phyloP scores from a whole-genome alignment of 495 filamentous ascomycete species.

The Podospora anserina region DNA sequence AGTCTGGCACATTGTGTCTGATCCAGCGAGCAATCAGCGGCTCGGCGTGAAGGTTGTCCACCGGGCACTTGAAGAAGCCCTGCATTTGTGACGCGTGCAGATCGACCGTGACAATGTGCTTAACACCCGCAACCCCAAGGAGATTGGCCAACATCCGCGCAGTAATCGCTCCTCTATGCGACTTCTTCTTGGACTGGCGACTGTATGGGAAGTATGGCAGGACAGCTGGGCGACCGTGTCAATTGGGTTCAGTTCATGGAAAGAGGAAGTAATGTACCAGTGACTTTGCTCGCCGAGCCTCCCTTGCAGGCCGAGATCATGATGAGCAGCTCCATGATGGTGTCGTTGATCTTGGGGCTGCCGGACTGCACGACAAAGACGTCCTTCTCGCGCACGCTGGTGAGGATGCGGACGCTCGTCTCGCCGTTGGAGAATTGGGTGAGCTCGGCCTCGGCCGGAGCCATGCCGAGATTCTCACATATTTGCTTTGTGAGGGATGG shows the following conservation, averaged over 20 bases:
- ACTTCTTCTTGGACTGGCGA: constrained; percentile 98
- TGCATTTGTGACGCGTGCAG: constrained; percentile 98
- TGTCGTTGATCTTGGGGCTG: constrained; percentile 95
- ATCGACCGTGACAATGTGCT: constrained; percentile 97
- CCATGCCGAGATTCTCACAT: constrained; percentile 59
- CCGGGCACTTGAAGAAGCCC: constrained; percentile 96
- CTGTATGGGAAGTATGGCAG: constrained; percentile 99
- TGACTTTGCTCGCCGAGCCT: constrained; percentile 95
- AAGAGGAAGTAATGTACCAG: constrained; percentile 58
- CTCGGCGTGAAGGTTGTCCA: constrained; percentile 96
- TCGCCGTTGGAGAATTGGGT: constrained; percentile 73
- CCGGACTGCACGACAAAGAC: constrained; percentile 98
- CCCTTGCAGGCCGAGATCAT: constrained; percentile 99
- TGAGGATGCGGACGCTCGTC: constrained; percentile 90
- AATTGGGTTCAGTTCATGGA: constrained; percentile 19
- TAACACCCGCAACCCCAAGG: constrained; percentile 85
- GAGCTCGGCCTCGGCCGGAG: constrained; percentile 54
- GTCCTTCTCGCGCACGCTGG: constrained; percentile 94
- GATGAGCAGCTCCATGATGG: constrained; percentile 96
- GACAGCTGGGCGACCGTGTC: constrained; percentile 60
- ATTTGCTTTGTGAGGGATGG: constrained; percentile 55
- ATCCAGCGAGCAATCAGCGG: constrained; percentile 97
- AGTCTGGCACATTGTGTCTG: constrained; percentile 75
- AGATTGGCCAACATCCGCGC: constrained; percentile 96
- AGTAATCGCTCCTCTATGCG: constrained; percentile 92